These are phyloP conservation scores for Casaregolazyma suthepensis DNA, from an alignment of 1,139 yeast species.

Conservation along the genomic window DNA sequence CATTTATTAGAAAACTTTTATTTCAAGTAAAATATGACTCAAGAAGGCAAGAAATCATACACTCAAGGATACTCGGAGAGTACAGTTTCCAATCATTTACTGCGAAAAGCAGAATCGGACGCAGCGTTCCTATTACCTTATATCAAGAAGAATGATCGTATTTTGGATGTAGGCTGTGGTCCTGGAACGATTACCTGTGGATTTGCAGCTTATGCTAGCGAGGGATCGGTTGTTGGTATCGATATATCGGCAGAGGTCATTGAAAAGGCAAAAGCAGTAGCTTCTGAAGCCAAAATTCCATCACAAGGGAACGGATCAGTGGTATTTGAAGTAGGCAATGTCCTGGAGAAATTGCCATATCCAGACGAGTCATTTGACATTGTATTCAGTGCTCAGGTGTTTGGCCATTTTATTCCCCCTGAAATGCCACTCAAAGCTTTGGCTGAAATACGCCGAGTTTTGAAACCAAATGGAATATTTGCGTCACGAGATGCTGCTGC, in stretches of 20 bases:
- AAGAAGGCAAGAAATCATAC: background rate
- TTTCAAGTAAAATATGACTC: background rate
- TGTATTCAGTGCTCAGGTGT: slow-evolving; percentile 38
- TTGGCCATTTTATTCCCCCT: slow-evolving; percentile 29
- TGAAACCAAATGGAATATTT: slow-evolving; percentile 23
- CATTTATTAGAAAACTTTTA: background rate
- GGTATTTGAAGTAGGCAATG: slow-evolving; percentile 32
- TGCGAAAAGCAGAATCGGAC: background rate
- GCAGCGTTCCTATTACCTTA: slow-evolving; percentile 30
- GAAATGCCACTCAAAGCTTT: slow-evolving; percentile 31
- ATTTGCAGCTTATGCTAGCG: slow-evolving; percentile 27
- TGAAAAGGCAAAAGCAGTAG: slow-evolving; percentile 25
- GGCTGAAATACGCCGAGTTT: slow-evolving; percentile 24
- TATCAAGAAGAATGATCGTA: slow-evolving; percentile 27
- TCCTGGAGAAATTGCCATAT: slow-evolving; percentile 31
- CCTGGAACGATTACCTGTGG: slow-evolving; percentile 40
- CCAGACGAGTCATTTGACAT: slow-evolving; percentile 37
- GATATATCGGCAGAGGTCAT: slow-evolving; percentile 35
- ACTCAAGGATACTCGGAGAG: background rate
- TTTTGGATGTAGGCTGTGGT: slow-evolving; percentile 41
- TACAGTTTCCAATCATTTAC: background rate
- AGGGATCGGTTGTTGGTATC: slow-evolving; percentile 34
- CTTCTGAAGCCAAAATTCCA: slow-evolving; percentile 15
- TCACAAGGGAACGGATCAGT: slow-evolving; percentile 20
- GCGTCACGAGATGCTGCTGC: slow-evolving; percentile 36